Base-by-base conservation (phyloP, 495 filamentous ascomycete genomes). In the Lentithecium fluviatile region DNA sequence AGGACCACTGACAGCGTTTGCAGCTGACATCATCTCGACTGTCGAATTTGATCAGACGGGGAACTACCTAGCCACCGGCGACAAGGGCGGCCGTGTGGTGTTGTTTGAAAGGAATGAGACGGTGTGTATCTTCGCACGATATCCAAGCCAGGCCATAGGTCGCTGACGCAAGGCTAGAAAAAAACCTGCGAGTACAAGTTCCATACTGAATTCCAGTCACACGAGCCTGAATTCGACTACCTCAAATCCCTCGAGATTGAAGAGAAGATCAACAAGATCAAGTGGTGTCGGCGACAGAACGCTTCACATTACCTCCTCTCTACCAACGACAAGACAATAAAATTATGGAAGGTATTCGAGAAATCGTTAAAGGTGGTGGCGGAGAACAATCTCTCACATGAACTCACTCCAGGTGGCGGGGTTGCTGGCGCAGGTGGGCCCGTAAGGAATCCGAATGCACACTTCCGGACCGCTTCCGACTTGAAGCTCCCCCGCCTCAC, bases 171-270 rank as follows among this genome's bases (percentile, higher is more conserved):
- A 29, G 3, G 12, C 48, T 71, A 97, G 93, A 97, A 97, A 85
- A 98, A 97, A 87, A 97, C 94, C 13, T 98, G 94, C 82, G 94
- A 98, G 76, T 98, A 98, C 82, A 98, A 98, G 75, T 98, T 98
- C 76, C 94, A 98, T 74, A 98, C 94, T 70, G 94, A 98, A 71
- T 98, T 98, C 63, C 94, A 98, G 81, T 98, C 94, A 53, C 94
- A 98, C 76, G 94, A 98, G 73, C 94, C 94, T 20, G 94, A 98
- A 74, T 98, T 98, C 75, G 94, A 98, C 72, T 98, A 98, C 74
- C 84, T 98, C 56, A 98, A 98, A 78, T 98, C 94, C 20, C 82
- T 98, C 58, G 94, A 98, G 78, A 98, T 98, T 67, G 94, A 98
- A 82, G 94, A 98, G 78, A 98, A 98, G 80, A 98, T 98, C 82